A percentile compares a stretch with the other conserved stretches of the same genome.
These are phyloP conservation scores for Psidium guajava DNA, from an alignment of 345 rosid species.

Conservation along the genomic window DNA sequence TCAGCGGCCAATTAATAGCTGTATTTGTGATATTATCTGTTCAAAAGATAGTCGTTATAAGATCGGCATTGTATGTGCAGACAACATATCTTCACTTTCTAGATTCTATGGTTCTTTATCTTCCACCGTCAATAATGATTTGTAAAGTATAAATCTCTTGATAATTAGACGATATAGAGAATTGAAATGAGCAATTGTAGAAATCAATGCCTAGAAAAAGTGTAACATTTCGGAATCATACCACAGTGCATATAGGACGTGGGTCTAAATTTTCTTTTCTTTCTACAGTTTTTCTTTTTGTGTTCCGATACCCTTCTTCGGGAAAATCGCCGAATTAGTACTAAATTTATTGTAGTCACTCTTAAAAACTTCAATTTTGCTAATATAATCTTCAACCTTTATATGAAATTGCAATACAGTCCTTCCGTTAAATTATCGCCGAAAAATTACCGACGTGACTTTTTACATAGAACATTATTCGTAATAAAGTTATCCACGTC, in stretches of 20 bases:
- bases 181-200: neutral
- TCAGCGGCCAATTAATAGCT: neutral
- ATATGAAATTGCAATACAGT: neutral
- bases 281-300: too few species aligned
- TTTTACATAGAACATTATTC: fast-evolving
- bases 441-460: neutral
- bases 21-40: neutral
- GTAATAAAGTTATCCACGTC: fast-evolving
- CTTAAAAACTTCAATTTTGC: neutral
- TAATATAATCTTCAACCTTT: neutral
- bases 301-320: neutral
- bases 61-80: neutral
- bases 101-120: neutral
- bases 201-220: neutral
- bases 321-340: neutral
- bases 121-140: neutral
- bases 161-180: neutral
- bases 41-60: too few species aligned
- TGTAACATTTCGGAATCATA: neutral
- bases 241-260: neutral
- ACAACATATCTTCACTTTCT: neutral
- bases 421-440: fast-evolving
- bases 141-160: neutral
- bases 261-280: neutral
- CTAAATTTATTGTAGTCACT: neutral